Conservation (phyloP, 768 basidiomycete genomes). For the Cyathus striatus region DNA sequence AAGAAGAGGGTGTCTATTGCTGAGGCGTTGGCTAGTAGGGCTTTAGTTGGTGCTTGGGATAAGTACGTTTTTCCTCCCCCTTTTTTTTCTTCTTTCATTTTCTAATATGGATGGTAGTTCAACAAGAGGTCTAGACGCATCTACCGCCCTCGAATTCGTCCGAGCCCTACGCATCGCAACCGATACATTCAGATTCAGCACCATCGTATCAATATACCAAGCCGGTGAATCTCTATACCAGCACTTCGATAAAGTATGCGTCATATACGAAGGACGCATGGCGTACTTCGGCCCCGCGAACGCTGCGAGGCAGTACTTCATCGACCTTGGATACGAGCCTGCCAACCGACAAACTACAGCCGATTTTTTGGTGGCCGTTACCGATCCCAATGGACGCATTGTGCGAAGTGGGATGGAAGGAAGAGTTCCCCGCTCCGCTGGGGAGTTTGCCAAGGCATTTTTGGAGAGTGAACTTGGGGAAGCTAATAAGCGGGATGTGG, state of each 20-base stretch:
- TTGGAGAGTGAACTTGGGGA: slow-evolving; percentile 30
- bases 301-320: slow-evolving; percentile 66
- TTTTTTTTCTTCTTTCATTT: too few species aligned
- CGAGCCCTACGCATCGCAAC: slow-evolving; percentile 61
- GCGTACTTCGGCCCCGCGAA: slow-evolving; percentile 69
- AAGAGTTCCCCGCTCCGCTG: slow-evolving; percentile 45
- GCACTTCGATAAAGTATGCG: slow-evolving; percentile 77
- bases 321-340: slow-evolving; percentile 57
- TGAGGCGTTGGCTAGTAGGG: slow-evolving; percentile 55
- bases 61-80: slow-evolving; percentile 33
- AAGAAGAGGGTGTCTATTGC: slow-evolving; percentile 78
- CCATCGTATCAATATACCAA: slow-evolving; percentile 83
- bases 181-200: slow-evolving; percentile 47
- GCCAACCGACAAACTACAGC: slow-evolving; percentile 61
- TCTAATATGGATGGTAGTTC: too few species aligned
- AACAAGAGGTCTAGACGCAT: slow-evolving; percentile 61
- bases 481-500: slow-evolving; percentile 41
- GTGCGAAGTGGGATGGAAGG: slow-evolving; percentile 36
- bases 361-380: slow-evolving; percentile 59
- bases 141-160: slow-evolving; percentile 71
- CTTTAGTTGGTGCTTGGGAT: slow-evolving; percentile 61
- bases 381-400: slow-evolving; percentile 56
- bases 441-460: slow-evolving; percentile 52
- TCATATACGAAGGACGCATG: slow-evolving; percentile 70
- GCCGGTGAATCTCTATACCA: slow-evolving; percentile 65